A percentile compares a stretch with the other conserved stretches of the same genome.
phyloP scores from a whole-genome alignment of 768 basidiomycete species.

The Trametes punicea region DNA sequence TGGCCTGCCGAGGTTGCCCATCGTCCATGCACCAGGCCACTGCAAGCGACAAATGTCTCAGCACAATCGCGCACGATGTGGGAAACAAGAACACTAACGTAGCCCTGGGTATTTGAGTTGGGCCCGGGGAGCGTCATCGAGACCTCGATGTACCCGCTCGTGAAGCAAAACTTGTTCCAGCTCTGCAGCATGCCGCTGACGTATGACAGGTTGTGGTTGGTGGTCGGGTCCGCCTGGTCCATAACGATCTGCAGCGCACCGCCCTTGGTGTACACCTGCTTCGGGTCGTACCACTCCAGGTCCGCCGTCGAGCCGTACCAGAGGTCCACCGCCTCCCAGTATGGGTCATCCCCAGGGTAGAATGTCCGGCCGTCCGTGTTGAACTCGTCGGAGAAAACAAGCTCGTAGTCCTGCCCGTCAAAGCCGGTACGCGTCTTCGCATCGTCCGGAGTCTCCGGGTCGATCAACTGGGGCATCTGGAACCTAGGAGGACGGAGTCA shows the following conservation, averaged over 20 bases:
- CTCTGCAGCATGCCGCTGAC: constrained; percentile 78
- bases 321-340: constrained; percentile 67
- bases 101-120: constrained; percentile 46
- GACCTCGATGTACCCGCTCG: constrained; percentile 73
- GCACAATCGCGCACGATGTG: background rate
- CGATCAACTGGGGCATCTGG: constrained; percentile 60
- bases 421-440: constrained; percentile 65
- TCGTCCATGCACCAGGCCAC: constrained; percentile 89
- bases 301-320: constrained; percentile 75
- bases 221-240: constrained; percentile 38
- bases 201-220: constrained; percentile 59
- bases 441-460: constrained; percentile 59
- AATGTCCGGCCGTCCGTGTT: constrained; percentile 50
- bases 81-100: constrained; percentile 32
- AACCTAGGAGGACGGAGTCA: constrained; percentile 20
- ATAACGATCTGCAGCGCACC: constrained; percentile 70
- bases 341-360: constrained; percentile 61
- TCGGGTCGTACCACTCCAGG: constrained; percentile 74
- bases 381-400: constrained; percentile 69
- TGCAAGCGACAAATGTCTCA: constrained; percentile 23
- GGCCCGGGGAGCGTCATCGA: constrained; percentile 56
- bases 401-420: constrained; percentile 65
- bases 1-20: constrained; percentile 83
- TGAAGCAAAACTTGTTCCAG: constrained; percentile 92
- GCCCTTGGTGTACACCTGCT: constrained; percentile 59